Base-by-base conservation (phyloP, 2,329 filamentous ascomycete genomes). In the Ophiocordyceps robertsii region DNA sequence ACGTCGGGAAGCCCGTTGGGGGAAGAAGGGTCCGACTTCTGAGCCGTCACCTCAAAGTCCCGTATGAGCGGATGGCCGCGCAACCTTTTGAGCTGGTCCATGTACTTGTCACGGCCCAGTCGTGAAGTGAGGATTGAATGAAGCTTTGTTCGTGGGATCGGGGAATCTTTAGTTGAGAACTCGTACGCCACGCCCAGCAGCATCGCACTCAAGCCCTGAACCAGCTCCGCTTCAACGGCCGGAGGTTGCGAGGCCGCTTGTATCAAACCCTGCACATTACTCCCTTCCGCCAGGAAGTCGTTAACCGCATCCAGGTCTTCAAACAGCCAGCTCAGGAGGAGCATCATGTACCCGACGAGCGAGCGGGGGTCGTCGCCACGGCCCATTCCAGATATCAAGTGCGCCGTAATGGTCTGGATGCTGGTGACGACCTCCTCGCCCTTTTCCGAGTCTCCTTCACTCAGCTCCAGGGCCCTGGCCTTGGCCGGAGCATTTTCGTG, bases 101-200 rank as follows among this genome's bases (percentile, higher is more conserved):
- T 77, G 56, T 95, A 98, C 53, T 82, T 81, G 52, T 95, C 88
- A 50, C 89, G 80, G 33, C 88, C 86, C 53, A 96, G 73, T 44
- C 82, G 78, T 37, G 82, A 78, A 27, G 77, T 70, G 31, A 98
- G 68, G 27, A 95, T 74, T 21, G 83, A 78, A 54, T 94, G 84
- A 37, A 98, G 66, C 10, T 83, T 89, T 21, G 79, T 72, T 46
- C 92, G 75, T 6, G 90, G 77, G 41, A 98, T 82, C 0, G 92
- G 87, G 0, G 90, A 96, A 61, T 98, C 92, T 57, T 94, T 95
- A 0, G 90, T 95, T 10, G 90, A 96, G 56, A 96, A 98, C 55
- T 98, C 92, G 58, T 96, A 98, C 5, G 92, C 73, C 17, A 93
- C 81, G 10, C 90, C 92, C 1, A 96, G 70, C 0, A 98, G 66